Conservation (phyloP, 148 eudicot genomes). For the Rhododendron molle region DNA sequence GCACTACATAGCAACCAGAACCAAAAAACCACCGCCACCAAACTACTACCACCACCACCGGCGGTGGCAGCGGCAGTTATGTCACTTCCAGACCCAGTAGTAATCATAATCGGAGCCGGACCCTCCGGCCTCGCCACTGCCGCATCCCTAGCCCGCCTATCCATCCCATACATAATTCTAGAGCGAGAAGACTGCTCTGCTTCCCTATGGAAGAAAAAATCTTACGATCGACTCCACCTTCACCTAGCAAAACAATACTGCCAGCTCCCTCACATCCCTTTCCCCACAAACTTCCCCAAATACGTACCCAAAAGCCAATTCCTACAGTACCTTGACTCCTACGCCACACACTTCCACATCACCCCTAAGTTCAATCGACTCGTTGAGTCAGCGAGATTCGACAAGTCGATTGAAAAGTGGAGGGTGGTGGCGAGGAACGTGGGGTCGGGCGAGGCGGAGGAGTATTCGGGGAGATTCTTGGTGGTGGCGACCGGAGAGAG, state of each 20-base stretch:
- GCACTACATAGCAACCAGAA: no score
- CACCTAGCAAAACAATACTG: constrained; percentile 56
- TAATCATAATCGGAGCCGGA: constrained; percentile 66
- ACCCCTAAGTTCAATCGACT: constrained; percentile 33
- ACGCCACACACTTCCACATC: constrained; percentile 48
- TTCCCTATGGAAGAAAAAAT: constrained; percentile 60
- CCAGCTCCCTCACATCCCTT: constrained; percentile 45
- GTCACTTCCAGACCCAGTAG: constrained; percentile 15
- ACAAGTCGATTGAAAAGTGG: constrained; percentile 39
- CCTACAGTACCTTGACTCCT: constrained; percentile 55
- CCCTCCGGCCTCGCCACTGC: constrained; percentile 71
- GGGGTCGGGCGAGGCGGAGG: constrained; percentile 27
- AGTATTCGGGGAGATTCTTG: constrained; percentile 49
- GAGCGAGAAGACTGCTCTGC: constrained; percentile 74
- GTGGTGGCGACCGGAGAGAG: constrained; percentile 82
- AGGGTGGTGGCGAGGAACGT: constrained; percentile 19
- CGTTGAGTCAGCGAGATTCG: constrained; percentile 47
- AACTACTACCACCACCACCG: not conserved
- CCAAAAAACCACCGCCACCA: no score
- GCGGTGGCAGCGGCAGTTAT: not conserved
- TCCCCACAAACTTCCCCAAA: constrained; percentile 37
- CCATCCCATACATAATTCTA: constrained; percentile 51
- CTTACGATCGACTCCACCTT: constrained; percentile 75
- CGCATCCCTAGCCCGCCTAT: constrained; percentile 43
- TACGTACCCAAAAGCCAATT: constrained; percentile 40